A percentile compares a stretch with the other conserved stretches of the same genome.
Conservation (phyloP, 192 early-diverging fungal species). For the Entophlyctis luteolus region DNA sequence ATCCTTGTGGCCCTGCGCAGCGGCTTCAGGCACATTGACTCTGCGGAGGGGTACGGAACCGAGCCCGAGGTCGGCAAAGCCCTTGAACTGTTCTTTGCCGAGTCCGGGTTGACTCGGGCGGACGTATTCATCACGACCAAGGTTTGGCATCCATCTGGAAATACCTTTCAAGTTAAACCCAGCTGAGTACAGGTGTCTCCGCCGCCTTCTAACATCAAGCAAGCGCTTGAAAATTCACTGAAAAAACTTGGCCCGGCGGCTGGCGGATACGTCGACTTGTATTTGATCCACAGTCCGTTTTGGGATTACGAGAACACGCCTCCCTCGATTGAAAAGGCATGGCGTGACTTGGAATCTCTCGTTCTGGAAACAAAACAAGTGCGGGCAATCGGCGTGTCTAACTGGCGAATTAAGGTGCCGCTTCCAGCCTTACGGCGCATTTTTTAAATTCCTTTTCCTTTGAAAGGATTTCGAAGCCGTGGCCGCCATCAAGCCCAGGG, state of each 20-base stretch:
- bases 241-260: conserved; percentile 59
- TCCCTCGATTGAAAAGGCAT: conserved; percentile 66
- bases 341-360: conserved; percentile 69
- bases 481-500: not conserved
- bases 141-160: no score
- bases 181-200: not conserved
- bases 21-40: conserved; percentile 51
- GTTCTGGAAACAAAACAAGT: conserved; percentile 58
- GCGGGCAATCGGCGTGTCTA: conserved; percentile 77
- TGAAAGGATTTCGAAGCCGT: conserved; percentile 10
- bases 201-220: not conserved
- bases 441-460: not conserved
- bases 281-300: conserved; percentile 78
- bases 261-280: conserved; percentile 68
- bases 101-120: conserved; percentile 46
- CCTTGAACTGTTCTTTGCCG: conserved; percentile 5
- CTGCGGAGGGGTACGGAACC: conserved; percentile 62
- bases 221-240: conserved; percentile 34
- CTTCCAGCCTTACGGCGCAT: not conserved
- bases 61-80: conserved; percentile 54
- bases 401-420: conserved; percentile 51
- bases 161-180: no score
- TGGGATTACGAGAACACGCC: conserved; percentile 1
- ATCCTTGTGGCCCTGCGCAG: conserved; percentile 13
- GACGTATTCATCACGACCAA: conserved; percentile 49